Base-by-base conservation (phyloP, 2,329 filamentous ascomycete species). In the Metarhizium robertsii region DNA sequence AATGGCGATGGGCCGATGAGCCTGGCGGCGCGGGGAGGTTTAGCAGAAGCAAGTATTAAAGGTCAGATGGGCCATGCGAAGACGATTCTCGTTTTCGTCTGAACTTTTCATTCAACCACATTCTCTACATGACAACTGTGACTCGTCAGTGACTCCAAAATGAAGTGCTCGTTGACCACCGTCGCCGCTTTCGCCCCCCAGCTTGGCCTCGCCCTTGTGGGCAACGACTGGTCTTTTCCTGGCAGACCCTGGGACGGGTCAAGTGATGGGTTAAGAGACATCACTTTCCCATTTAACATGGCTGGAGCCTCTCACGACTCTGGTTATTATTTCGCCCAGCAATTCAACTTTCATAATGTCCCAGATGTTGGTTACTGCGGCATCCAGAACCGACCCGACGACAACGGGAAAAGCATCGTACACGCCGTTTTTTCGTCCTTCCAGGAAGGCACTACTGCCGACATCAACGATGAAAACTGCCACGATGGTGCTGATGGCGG, bases 281-380 rank as follows among this genome's bases (percentile, higher is more conserved):
- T 65, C 16, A 61, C 60, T 0, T 64, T 65, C 36, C 59, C 60
- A n/a, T 57, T 65, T 38, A 59, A 57, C 50, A 59, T 64, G 43
- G 53, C 57, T 43, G 53, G 56, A 1, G 60, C 62, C 3, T 38
- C 56, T 7, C 63, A 62, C 43, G 20, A 45, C 4, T 43, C 32
- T 1, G 62, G 61, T 10, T 66, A 58, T 42, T 64, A 62, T 57
- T 64, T 61, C 55, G 64, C 62, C 10, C 56, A 64, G 55, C 60
- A 62, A 32, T 65, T 57, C 53, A 34, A 47, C 25, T 62, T 64
- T 29, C 6, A 57, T 2, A 53, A 52, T 30, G 30, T 57, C 45
- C 20, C 49, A 0, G 42, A 58, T 0, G 52, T 59, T 16, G 58
- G 56, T 18, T 65, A 64, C 54, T 58, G 50, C 11, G 62, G 62